Percentiles rank a stretch among this genome's conserved stretches.
Evolutionary conservation across 1,139 yeast species (phyloP).

Genomic region (Hemisphaericaspora xylofermentans): DNA sequence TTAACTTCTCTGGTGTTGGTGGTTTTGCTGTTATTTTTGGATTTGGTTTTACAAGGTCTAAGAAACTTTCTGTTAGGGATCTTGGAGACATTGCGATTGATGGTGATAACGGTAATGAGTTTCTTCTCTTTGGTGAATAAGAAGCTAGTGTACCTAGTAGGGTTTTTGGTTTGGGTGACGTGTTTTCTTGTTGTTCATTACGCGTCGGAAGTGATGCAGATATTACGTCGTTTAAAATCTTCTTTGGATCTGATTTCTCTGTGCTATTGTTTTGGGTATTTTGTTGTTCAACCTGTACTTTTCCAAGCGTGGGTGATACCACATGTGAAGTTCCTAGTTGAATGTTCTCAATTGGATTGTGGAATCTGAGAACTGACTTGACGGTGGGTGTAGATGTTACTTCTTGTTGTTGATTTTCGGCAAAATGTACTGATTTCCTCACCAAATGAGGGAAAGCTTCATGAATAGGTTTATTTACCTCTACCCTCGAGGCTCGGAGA

Average conservation of each 20-base stretch:
- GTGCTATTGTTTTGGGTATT: conserved; percentile 22
- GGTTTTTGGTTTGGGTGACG: conserved; percentile 1
- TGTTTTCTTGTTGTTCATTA: conserved; percentile 5
- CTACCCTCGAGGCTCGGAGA: conserved; percentile 35
- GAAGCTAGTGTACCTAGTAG: neutral
- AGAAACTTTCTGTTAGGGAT: conserved; percentile 19
- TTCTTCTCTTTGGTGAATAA: conserved; percentile 2
- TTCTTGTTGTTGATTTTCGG: neutral
- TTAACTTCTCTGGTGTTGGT: conserved; percentile 20
- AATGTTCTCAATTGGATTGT: conserved; percentile 39
- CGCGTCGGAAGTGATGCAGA: conserved; percentile 7
- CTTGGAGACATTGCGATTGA: conserved; percentile 2
- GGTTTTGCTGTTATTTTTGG: conserved; percentile 9
- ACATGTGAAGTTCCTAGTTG: conserved; percentile 19
- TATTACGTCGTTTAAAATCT: conserved; percentile 8
- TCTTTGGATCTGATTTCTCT: conserved; percentile 17
- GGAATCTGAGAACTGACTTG: conserved; percentile 24
- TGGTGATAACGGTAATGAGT: neutral
- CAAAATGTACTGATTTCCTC: conserved; percentile 18
- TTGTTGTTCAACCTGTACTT: conserved; percentile 15
- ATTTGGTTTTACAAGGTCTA: conserved; percentile 15
- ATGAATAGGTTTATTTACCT: conserved; percentile 20
- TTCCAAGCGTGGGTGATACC: conserved; percentile 31
- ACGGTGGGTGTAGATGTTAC: neutral
- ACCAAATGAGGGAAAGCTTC: conserved; percentile 34